Evolutionary conservation across 169 alveolate species (phyloP).

Genomic region (Plasmodium adleri): DNA sequence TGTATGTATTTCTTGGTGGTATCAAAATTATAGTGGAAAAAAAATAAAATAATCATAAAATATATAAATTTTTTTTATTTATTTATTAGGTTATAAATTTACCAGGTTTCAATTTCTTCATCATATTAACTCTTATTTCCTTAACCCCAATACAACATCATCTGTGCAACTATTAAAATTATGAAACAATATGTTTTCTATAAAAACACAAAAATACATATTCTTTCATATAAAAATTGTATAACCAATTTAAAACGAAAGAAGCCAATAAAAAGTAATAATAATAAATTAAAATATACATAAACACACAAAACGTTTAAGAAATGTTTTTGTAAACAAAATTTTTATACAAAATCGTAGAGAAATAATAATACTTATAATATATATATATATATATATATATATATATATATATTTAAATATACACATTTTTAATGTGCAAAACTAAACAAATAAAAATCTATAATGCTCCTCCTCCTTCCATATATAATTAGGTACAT

Average conservation of each 20-base stretch:
- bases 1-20: too few species aligned
- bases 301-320: neutral
- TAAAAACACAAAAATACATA: conserved; percentile 1
- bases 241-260: too few species aligned
- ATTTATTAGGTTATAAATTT: too few species aligned
- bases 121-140: too few species aligned
- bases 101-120: too few species aligned
- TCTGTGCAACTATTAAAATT: neutral
- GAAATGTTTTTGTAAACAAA: neutral
- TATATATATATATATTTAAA: too few species aligned
- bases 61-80: too few species aligned
- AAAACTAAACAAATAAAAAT: neutral
- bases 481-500: neutral
- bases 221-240: conserved; percentile 1
- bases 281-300: conserved; percentile 1
- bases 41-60: too few species aligned
- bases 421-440: neutral
- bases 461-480: neutral
- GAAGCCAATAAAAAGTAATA: neutral
- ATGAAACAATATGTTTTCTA: too few species aligned
- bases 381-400: too few species aligned
- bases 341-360: conserved; percentile 7
- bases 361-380: neutral
- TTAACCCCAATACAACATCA: neutral
- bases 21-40: too few species aligned